Evolutionary conservation across 805 yeast genomes (phyloP).

Genomic region (Candida oleophila): DNA sequence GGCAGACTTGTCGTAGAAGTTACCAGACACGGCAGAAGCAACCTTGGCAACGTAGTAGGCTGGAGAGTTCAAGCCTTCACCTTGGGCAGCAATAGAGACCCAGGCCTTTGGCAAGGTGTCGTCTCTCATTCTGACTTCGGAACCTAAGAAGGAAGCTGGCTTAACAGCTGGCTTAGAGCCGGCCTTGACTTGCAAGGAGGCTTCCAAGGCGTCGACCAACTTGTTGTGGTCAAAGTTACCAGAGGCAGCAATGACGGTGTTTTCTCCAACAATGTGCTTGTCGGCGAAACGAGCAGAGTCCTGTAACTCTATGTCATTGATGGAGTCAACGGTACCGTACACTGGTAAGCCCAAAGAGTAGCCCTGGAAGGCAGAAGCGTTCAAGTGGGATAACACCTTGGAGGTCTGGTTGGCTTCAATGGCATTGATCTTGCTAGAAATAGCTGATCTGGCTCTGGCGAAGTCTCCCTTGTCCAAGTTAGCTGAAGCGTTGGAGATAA

Average conservation of each 20-base stretch:
- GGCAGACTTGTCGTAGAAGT: constrained; percentile 54
- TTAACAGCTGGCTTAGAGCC: constrained; percentile 50
- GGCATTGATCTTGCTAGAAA: constrained; percentile 46
- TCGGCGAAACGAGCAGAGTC: constrained; percentile 60
- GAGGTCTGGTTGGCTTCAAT: constrained; percentile 58
- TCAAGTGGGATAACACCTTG: constrained; percentile 70
- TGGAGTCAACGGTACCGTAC: constrained; percentile 69
- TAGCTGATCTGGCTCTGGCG: constrained; percentile 44
- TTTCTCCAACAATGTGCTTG: constrained; percentile 58
- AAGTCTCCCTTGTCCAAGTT: constrained; percentile 45
- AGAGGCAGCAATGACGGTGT: constrained; percentile 66
- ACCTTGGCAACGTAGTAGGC: constrained; percentile 71
- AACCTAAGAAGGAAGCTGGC: constrained; percentile 73
- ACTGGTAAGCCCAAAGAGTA: constrained; percentile 76
- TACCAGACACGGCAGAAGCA: constrained; percentile 60
- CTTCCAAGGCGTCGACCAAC: constrained; percentile 64
- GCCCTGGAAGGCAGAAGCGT: constrained; percentile 84
- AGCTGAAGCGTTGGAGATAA: constrained; percentile 37
- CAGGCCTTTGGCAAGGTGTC: constrained; percentile 82
- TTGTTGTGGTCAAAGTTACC: constrained; percentile 73
- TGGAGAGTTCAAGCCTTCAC: constrained; percentile 63
- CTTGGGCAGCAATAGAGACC: constrained; percentile 71
- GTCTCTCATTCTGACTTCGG: constrained; percentile 85
- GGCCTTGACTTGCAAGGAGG: constrained; percentile 45
- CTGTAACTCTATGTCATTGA: constrained; percentile 53